A percentile compares a stretch with the other conserved stretches of the same genome.
These are phyloP conservation scores for Suillus occidentalis DNA, from an alignment of 768 basidiomycete genomes.

Conservation along the genomic window DNA sequence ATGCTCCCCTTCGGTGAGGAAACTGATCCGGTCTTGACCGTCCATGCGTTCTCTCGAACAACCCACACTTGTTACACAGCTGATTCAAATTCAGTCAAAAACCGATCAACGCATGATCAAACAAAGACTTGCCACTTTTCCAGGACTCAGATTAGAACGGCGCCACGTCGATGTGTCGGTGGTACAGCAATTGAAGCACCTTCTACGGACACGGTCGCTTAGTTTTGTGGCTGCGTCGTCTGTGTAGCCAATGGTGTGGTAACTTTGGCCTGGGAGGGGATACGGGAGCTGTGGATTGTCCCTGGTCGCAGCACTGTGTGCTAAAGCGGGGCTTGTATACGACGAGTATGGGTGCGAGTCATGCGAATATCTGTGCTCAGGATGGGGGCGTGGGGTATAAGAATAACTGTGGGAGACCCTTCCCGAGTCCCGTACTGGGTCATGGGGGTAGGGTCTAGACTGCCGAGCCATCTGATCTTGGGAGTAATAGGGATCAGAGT, in stretches of 20 bases:
- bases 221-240: slow-evolving; percentile 83
- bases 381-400: slow-evolving; percentile 26
- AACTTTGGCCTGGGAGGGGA: slow-evolving; percentile 39
- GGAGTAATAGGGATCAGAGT: slow-evolving; percentile 40
- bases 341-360: slow-evolving; percentile 32
- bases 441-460: slow-evolving; percentile 34
- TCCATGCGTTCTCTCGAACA: slow-evolving; percentile 81
- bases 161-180: slow-evolving; percentile 85
- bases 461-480: slow-evolving; percentile 34
- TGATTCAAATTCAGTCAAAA: slow-evolving; percentile 8
- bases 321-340: slow-evolving; percentile 28
- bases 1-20: slow-evolving; percentile 74
- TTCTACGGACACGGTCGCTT: slow-evolving; percentile 69
- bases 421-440: slow-evolving; percentile 32
- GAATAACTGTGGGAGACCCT: slow-evolving; percentile 38
- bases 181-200: slow-evolving; percentile 85
- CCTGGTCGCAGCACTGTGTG: slow-evolving; percentile 19
- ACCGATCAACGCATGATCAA: background rate
- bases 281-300: slow-evolving; percentile 32
- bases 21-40: slow-evolving; percentile 79
- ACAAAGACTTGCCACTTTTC: slow-evolving; percentile 60
- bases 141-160: slow-evolving; percentile 72
- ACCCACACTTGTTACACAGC: slow-evolving; percentile 67
- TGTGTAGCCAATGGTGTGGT: slow-evolving; percentile 50
- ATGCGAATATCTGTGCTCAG: slow-evolving; percentile 33